Base-by-base conservation (phyloP, 2,329 filamentous ascomycete species). In the Gyromitra esculenta region DNA sequence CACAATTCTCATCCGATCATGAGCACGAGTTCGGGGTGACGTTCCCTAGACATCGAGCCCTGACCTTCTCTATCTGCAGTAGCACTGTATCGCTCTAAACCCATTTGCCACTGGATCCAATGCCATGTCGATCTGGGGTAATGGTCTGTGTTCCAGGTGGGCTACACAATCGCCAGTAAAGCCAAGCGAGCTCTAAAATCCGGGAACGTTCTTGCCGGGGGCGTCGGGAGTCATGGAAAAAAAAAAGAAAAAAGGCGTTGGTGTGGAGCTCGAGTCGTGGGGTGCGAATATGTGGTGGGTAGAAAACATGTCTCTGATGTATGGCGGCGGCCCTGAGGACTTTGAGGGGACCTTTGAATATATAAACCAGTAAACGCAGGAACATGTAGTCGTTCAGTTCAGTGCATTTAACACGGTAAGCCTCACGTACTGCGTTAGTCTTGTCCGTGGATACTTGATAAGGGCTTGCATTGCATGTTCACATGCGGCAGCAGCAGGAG, bases 381-480 rank as follows among this genome's bases (percentile, higher is more conserved):
- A 52, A 64, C 39, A 71, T 25, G 59, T 73, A 56, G 21, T 9
- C 21, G 25, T 64, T 45, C 25, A 54, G 45, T 52, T 56, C 48
- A 57, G 11, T 67, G 56, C 57, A 8, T 21, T 64, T n/a, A 21
- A 57, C 37, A 45, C 43, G 41, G 45, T 67, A 67, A 71, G 67
- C 67, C 68, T 71, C 48, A 43, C 50, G 35, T 21, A 56, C 50
- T 21, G 25, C 45, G 64, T 63, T 56, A 56, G 50, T 21, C 21
- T 63, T 56, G 39, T 50, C 60, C 31, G 54, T 18, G 39, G 50
- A 65, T 52, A 41, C 68, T 56, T 69, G 72, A 75, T 75, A 75
- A 75, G 65, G 13, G 31, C 66, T 48, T 75, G 66, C 72, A 70
- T 75, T 75, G 72, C 72, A 75, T 75, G 59, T 70, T 75, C 72